Evolutionary conservation across 345 rosid species (phyloP).

Genomic region (Luvunga scandens): DNA sequence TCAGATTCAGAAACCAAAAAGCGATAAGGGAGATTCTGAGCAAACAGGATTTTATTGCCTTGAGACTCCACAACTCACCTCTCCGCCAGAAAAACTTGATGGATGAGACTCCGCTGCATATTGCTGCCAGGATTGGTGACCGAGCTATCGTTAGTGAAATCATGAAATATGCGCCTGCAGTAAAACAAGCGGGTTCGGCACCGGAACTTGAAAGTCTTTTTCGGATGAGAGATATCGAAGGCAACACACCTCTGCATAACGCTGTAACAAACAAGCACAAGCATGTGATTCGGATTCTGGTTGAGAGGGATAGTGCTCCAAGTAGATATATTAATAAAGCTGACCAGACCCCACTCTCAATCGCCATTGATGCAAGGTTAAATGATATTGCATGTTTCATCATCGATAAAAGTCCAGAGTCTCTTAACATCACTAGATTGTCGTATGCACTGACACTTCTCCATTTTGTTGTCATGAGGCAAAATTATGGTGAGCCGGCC

Average conservation of each 20-base stretch:
- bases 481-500: not conserved
- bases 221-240: not conserved
- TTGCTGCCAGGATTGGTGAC: not conserved
- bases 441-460: not conserved
- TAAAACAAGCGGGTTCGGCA: no score
- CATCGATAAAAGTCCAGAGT: not conserved
- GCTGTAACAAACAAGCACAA: not conserved
- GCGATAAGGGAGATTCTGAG: not conserved
- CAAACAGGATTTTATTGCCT: not conserved
- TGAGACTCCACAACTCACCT: not conserved
- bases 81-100: not conserved
- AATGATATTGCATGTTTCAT: not conserved
- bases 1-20: not conserved
- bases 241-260: not conserved
- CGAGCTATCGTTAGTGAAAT: not conserved
- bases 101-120: constrained; percentile 6
- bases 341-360: not conserved
- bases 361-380: constrained; percentile 3
- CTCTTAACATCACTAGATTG: not conserved
- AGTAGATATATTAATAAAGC: not conserved
- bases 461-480: not conserved
- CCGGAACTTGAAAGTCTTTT: not conserved
- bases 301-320: not conserved
- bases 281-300: not conserved
- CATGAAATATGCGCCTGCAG: not conserved